Evolutionary conservation across 495 filamentous ascomycete genomes (phyloP), one percentile per base, ranked within the genome.

Genomic region (Tuber aestivum): DNA sequence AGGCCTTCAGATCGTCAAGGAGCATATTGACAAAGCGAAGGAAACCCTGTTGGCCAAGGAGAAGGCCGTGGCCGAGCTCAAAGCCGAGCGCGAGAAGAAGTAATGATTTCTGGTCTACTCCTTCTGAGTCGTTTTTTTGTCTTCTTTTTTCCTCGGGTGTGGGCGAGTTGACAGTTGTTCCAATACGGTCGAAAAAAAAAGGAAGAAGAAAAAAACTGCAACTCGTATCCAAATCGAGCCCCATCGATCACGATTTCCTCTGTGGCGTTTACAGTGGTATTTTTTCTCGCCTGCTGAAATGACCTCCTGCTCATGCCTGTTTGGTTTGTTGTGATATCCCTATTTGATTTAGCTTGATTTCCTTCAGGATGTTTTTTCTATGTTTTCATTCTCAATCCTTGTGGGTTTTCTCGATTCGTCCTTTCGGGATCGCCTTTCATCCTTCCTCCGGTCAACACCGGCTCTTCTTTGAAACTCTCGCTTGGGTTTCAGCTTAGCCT

Each of bases 11-110:
- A 90, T 89, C 42, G 89, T 97, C 69, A 87, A 91, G 79, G 88
- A 90, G 79, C 89, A 93, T 84, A 86, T 89, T 77, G 89, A 86
- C 78, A 90, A 91, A 83, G 90, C 93, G 77, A 89, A 90, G 78
- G 87, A 89, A 74, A 88, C 89, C 80, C 85, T 90, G 56, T 81
- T 86, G 70, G 88, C 90, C 82, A 87, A 91, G 76, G 89, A 89
- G 85, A 89, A 89, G 84, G 87, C 86, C 71, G 81, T 94, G 80
- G 89, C 87, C 72, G 87, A 89, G 80, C 77, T 90, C 70, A 91
- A 89, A 82, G 83, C 83, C 71, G 80, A 83, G 77, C 82, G 88
- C 70, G 83, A 83, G 65, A 84, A 85, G 71, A 74, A 76, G 71
- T 80, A 74, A 65, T 56, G 37, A 71, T 16, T 65, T 70, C 38